Evolutionary conservation across 2,329 filamentous ascomycete genomes (phyloP).

Genomic region (Metarhizium rileyi): DNA sequence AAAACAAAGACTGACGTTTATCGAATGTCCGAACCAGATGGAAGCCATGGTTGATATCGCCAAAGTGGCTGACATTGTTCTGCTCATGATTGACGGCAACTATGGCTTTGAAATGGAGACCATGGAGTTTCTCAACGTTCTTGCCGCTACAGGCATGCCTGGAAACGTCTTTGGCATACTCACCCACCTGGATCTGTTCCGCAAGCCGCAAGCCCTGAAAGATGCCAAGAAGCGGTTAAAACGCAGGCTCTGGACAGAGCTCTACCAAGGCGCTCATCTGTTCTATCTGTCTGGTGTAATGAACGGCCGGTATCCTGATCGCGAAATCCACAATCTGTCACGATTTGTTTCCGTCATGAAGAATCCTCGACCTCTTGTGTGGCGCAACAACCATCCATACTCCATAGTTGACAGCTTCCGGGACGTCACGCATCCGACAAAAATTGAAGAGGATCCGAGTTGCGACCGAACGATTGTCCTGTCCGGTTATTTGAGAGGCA

Average conservation of each 20-base stretch:
- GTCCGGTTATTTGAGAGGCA: constrained; percentile 89
- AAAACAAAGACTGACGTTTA: constrained; percentile 84
- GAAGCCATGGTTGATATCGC: constrained; percentile 95
- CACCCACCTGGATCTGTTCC: constrained; percentile 91
- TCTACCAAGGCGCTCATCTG: constrained; percentile 93
- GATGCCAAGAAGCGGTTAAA: constrained; percentile 95
- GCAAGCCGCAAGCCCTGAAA: constrained; percentile 83
- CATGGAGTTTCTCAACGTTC: constrained; percentile 95
- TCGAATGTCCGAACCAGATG: constrained; percentile 95
- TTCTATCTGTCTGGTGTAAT: constrained; percentile 96
- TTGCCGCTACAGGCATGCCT: constrained; percentile 93
- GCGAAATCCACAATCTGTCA: constrained; percentile 91
- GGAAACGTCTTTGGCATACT: constrained; percentile 97
- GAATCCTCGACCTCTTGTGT: constrained; percentile 90
- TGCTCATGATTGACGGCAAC: constrained; percentile 98
- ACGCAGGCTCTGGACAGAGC: constrained; percentile 89
- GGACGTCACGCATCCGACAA: constrained; percentile 87
- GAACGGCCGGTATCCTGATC: constrained; percentile 92
- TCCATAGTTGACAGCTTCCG: constrained; percentile 87
- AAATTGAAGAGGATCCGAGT: constrained; percentile 78
- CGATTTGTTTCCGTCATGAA: constrained; percentile 98
- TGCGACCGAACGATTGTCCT: constrained; percentile 86
- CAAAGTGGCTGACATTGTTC: constrained; percentile 93
- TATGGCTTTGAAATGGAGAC: constrained; percentile 99
- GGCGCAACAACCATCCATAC: constrained; percentile 95